Conservation (phyloP, 2,329 filamentous ascomycete genomes). For the Fusarium sp. region DNA sequence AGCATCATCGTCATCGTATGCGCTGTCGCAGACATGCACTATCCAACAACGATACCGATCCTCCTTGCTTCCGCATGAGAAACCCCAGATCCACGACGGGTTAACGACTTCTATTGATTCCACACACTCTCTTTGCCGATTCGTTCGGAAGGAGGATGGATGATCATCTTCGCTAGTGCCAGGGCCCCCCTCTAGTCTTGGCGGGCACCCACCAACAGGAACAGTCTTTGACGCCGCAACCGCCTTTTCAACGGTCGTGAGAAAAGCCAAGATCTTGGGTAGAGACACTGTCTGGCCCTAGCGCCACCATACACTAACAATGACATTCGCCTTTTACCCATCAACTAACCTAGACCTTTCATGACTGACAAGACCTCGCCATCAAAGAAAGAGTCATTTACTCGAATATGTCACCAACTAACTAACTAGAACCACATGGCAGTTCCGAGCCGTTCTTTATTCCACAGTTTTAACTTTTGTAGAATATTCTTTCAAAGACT, state of each 20-base stretch:
- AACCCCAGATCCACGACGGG: constrained; percentile 11
- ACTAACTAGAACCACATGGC: background rate
- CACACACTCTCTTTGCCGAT: background rate
- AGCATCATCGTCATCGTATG: constrained; percentile 6
- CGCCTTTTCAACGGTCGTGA: constrained; percentile 4
- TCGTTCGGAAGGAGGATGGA: background rate
- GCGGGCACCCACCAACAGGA: constrained; percentile 15
- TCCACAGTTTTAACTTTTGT: background rate
- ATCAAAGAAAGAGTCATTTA: background rate
- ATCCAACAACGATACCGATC: constrained; percentile 6
- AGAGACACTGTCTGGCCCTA: constrained; percentile 11
- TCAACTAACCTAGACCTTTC: background rate
- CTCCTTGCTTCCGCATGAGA: background rate
- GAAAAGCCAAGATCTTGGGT: constrained; percentile 8
- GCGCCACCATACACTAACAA: background rate
- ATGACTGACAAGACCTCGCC: background rate
- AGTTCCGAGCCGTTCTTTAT: background rate
- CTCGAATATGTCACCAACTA: background rate
- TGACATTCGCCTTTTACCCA: background rate
- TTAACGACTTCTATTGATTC: background rate
- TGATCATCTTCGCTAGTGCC: background rate
- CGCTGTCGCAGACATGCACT: constrained; percentile 3
- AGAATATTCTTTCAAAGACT: background rate
- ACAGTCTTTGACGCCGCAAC: constrained; percentile 26
- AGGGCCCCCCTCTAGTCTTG: background rate